Evolutionary conservation across 2,329 filamentous ascomycete species (phyloP).

Genomic region (Paradendryphiella salina): DNA sequence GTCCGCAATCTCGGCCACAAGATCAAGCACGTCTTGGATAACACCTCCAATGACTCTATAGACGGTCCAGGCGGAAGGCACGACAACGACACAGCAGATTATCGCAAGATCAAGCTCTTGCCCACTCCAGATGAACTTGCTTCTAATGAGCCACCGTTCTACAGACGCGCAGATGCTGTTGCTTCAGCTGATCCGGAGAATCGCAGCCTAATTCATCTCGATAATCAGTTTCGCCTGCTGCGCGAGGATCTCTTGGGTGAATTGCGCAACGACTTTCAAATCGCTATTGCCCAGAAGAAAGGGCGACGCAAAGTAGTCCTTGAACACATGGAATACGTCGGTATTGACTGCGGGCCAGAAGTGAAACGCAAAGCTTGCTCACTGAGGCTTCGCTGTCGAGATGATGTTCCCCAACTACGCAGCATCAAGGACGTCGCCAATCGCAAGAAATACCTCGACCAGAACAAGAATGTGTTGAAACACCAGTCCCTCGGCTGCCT

Average conservation of each 20-base stretch:
- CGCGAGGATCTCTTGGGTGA: constrained; percentile 72
- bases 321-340: constrained; percentile 44
- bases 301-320: constrained; percentile 51
- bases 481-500: constrained; percentile 66
- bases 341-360: constrained; percentile 45
- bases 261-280: constrained; percentile 63
- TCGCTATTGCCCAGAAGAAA: constrained; percentile 55
- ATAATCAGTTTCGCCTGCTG: constrained; percentile 72
- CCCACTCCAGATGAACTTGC: constrained; percentile 68
- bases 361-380: constrained; percentile 35
- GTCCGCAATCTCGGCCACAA: constrained; percentile 61
- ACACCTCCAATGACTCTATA: constrained; percentile 53
- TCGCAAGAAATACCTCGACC: constrained; percentile 53
- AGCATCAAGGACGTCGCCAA: constrained; percentile 19
- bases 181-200: constrained; percentile 43
- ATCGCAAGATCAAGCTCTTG: constrained; percentile 63
- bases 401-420: constrained; percentile 53
- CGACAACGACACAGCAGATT: constrained; percentile 70
- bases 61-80: constrained; percentile 66
- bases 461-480: constrained; percentile 56
- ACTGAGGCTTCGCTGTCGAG: constrained; percentile 49
- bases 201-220: constrained; percentile 59
- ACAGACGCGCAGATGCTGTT: constrained; percentile 58
- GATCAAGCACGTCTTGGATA: constrained; percentile 51
- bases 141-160: constrained; percentile 58